Evolutionary conservation across 305 asterid species (phyloP).

Genomic region (Fraxinus platypoda): DNA sequence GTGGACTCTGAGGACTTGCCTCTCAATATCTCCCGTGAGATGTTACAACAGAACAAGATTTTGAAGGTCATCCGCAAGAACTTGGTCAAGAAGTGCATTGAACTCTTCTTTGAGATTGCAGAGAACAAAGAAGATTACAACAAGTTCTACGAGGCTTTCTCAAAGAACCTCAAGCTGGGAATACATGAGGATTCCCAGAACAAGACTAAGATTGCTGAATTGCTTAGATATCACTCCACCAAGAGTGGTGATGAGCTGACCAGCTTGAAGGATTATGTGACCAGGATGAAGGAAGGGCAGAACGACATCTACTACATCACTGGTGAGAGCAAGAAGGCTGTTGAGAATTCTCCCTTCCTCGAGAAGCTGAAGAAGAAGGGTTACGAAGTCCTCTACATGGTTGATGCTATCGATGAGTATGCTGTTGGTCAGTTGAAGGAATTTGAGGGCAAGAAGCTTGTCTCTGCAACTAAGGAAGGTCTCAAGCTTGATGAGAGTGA

Average conservation of each 20-base stretch:
- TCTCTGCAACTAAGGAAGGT: constrained; percentile 60
- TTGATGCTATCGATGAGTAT: constrained; percentile 40
- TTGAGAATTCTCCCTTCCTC: constrained; percentile 40
- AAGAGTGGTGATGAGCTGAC: constrained; percentile 55
- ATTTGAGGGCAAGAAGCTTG: constrained; percentile 72
- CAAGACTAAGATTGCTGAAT: constrained; percentile 32
- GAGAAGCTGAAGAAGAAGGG: constrained; percentile 39
- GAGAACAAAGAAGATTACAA: constrained; percentile 74
- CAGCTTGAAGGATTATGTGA: constrained; percentile 36
- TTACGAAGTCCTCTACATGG: constrained; percentile 34
- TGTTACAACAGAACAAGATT: constrained; percentile 64
- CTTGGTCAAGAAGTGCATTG: constrained; percentile 69
- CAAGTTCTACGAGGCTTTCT: constrained; percentile 69
- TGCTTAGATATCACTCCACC: constrained; percentile 45
- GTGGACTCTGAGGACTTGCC: constrained; percentile 40
- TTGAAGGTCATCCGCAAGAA: constrained; percentile 71
- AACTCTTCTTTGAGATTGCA: constrained; percentile 65
- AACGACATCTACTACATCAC: constrained; percentile 32
- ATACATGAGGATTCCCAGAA: constrained; percentile 38
- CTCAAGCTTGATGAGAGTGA: constrained; percentile 33
- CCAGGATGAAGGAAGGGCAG: constrained; percentile 40
- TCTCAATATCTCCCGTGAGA: constrained; percentile 42
- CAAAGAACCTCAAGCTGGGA: constrained; percentile 52
- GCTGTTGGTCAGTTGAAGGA: constrained; percentile 36
- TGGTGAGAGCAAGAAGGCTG: constrained; percentile 39